These are phyloP conservation scores for Coemansia sp. DNA, from an alignment of 192 early-diverging fungal species.

Conservation along the genomic window DNA sequence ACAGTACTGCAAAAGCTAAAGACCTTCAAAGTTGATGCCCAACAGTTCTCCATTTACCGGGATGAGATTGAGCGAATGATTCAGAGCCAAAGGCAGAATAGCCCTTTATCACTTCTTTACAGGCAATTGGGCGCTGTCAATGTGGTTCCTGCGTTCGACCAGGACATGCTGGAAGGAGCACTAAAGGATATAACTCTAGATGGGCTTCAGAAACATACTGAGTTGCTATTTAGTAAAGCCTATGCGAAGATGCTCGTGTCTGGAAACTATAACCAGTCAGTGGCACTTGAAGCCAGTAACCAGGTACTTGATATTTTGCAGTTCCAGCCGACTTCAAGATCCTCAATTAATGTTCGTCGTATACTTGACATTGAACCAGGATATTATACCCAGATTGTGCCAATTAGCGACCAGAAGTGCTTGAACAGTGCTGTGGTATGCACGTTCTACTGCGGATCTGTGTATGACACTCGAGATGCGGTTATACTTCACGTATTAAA, in stretches of 20 bases:
- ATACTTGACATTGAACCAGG: slow-evolving; percentile 27
- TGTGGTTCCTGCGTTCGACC: slow-evolving; percentile 30
- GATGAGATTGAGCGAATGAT: neutral
- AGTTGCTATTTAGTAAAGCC: slow-evolving; percentile 63
- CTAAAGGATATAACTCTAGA: slow-evolving; percentile 71
- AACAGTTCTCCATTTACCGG: slow-evolving; percentile 59
- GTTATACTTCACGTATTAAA: slow-evolving; percentile 62
- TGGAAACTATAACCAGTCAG: slow-evolving; percentile 71
- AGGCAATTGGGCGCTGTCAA: neutral
- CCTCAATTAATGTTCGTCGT: neutral
- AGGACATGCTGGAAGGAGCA: slow-evolving; percentile 63
- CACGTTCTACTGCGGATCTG: slow-evolving; percentile 73
- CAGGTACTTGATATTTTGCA: slow-evolving; percentile 59
- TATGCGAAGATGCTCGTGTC: slow-evolving; percentile 74
- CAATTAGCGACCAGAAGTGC: slow-evolving; percentile 64
- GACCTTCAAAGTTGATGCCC: slow-evolving; percentile 58
- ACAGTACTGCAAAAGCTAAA: slow-evolving; percentile 65
- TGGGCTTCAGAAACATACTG: slow-evolving; percentile 70
- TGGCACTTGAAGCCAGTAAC: slow-evolving; percentile 61
- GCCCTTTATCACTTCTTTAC: neutral
- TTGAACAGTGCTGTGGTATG: slow-evolving; percentile 80
- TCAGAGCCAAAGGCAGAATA: neutral
- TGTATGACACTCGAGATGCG: slow-evolving; percentile 57
- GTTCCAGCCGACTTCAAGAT: slow-evolving; percentile 27
- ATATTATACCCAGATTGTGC: slow-evolving; percentile 12